A percentile compares a stretch with the other conserved stretches of the same genome.
phyloP scores from a whole-genome alignment of 371 early-diverging fungal species.

The Lichtheimia ornata region DNA sequence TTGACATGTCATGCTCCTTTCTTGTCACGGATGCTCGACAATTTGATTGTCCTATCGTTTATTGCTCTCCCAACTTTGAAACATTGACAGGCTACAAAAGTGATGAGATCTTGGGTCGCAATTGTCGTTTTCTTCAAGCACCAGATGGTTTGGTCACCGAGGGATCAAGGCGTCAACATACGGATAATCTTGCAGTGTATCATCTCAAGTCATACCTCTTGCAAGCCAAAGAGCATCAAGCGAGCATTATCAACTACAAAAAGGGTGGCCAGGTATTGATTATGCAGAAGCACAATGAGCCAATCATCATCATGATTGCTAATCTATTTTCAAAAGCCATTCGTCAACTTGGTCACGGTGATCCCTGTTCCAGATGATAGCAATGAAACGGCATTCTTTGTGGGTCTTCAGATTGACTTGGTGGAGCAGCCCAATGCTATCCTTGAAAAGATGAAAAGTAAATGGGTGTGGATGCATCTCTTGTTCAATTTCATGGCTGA shows the following conservation, averaged over 20 bases:
- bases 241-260: slow-evolving; percentile 67
- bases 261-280: slow-evolving; percentile 59
- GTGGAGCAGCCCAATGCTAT: slow-evolving; percentile 74
- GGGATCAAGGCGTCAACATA: slow-evolving; percentile 57
- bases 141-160: slow-evolving; percentile 56
- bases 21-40: slow-evolving; percentile 57
- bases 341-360: slow-evolving; percentile 74
- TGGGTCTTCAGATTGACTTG: slow-evolving; percentile 75
- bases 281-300: not conserved
- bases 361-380: slow-evolving; percentile 59
- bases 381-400: slow-evolving; percentile 59
- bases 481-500: not conserved
- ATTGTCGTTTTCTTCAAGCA: slow-evolving; percentile 73
- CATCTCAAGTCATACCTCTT: slow-evolving; percentile 56
- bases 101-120: slow-evolving; percentile 61
- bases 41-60: slow-evolving; percentile 60
- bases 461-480: not conserved
- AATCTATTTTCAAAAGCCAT: slow-evolving; percentile 39
- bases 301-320: too few species aligned
- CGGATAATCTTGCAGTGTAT: slow-evolving; percentile 61
- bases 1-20: slow-evolving; percentile 69
- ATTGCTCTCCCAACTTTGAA: slow-evolving; percentile 67
- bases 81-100: slow-evolving; percentile 65
- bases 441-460: slow-evolving; percentile 55
- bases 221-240: slow-evolving; percentile 63